phyloP scores from a whole-genome alignment of 225 moss, liverwort and hornwort genomes.

The Polytrichum formosum region DNA sequence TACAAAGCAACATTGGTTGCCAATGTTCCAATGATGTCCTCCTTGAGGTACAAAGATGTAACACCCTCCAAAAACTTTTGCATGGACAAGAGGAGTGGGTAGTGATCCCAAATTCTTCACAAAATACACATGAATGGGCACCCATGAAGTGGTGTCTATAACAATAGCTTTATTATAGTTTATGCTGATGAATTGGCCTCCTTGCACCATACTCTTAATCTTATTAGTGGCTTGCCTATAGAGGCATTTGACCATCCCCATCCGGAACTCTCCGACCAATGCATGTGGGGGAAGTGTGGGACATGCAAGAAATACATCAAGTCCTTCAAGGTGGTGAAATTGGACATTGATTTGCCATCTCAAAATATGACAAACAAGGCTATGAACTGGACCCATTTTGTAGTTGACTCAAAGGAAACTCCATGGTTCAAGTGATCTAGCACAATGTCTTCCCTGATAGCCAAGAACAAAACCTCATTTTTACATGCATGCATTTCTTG shows the following conservation, averaged over 20 bases:
- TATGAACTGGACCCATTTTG: background rate
- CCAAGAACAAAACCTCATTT: background rate
- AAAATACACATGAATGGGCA: background rate
- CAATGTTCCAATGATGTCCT: no score
- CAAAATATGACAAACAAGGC: background rate
- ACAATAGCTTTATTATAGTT: background rate
- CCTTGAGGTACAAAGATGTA: background rate
- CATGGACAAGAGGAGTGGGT: no score
- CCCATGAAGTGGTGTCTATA: background rate
- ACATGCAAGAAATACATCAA: background rate
- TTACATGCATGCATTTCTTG: background rate
- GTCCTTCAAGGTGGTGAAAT: background rate
- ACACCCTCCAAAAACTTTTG: background rate
- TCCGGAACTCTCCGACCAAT: background rate
- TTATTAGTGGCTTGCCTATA: background rate
- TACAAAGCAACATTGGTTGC: background rate
- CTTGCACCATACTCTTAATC: background rate
- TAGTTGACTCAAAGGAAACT: background rate
- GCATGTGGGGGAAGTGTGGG: background rate
- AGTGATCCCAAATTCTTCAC: no score
- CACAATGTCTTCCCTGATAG: background rate
- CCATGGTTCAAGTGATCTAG: background rate
- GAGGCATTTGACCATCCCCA: background rate
- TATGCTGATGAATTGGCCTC: background rate
- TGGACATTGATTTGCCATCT: background rate